phyloP scores from a whole-genome alignment of 345 rosid genomes.

The Kernera saxatilis region DNA sequence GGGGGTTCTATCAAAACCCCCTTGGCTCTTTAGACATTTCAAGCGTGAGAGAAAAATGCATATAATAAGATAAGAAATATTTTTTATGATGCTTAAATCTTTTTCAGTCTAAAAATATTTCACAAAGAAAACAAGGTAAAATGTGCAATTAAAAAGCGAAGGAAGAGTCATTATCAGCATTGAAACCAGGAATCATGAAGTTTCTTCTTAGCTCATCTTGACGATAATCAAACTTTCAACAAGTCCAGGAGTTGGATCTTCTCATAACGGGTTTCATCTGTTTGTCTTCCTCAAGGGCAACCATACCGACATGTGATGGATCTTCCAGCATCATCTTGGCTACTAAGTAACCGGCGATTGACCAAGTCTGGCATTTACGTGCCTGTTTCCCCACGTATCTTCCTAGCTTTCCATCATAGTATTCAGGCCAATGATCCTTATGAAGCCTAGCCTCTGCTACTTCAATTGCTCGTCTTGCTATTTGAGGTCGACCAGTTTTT shows the following conservation, averaged over 20 bases:
- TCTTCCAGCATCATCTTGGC: slow-evolving; percentile 97
- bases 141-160: slow-evolving; percentile 2
- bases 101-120: slow-evolving; percentile 16
- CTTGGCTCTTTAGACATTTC: neutral
- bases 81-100: slow-evolving; percentile 9
- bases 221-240: slow-evolving; percentile 3
- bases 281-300: slow-evolving; percentile 81
- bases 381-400: slow-evolving; percentile 88
- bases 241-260: slow-evolving; percentile 82
- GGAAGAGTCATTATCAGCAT: slow-evolving; percentile 2
- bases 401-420: slow-evolving; percentile 92
- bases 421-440: slow-evolving; percentile 89
- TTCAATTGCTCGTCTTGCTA: slow-evolving; percentile 82
- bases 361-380: slow-evolving; percentile 85
- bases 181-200: slow-evolving; percentile 10
- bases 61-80: slow-evolving; percentile 14
- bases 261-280: slow-evolving; percentile 68
- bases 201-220: slow-evolving; percentile 4
- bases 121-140: slow-evolving; percentile 13
- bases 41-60: neutral
- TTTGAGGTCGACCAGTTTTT: slow-evolving; percentile 90
- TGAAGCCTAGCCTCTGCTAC: slow-evolving; percentile 65
- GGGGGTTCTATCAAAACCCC: no score
- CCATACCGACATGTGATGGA: slow-evolving; percentile 89
- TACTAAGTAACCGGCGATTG: slow-evolving; percentile 84